Conservation (phyloP, 2,329 filamentous ascomycete species). For the Beauveria sp. region DNA sequence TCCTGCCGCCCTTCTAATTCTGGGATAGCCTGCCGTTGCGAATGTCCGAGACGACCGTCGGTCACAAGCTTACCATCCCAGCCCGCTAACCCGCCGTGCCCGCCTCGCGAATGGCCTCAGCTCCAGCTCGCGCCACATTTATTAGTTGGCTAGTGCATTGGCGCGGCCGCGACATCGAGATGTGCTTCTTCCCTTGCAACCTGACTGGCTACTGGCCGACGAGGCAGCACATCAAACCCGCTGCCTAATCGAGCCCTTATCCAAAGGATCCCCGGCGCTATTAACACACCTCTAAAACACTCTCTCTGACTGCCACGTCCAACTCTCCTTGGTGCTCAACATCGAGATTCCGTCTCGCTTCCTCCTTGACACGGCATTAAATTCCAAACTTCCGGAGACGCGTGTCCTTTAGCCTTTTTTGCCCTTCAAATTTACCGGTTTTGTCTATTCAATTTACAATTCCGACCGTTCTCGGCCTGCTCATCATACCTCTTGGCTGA, state of each 20-base stretch:
- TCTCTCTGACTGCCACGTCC: background rate
- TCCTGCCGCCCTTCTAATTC: too few relatives aligned
- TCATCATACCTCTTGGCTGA: background rate
- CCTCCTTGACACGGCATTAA: background rate
- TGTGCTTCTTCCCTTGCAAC: background rate
- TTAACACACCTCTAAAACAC: background rate
- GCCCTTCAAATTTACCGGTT: background rate
- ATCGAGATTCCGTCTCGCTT: background rate
- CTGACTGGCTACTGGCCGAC: background rate
- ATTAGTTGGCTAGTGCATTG: background rate
- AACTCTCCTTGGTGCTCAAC: background rate
- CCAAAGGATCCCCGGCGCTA: background rate
- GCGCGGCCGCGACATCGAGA: constrained; percentile 1
- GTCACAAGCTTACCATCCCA: background rate
- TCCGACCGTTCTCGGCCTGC: background rate
- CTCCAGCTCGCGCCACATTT: constrained; percentile 5
- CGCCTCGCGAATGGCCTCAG: background rate
- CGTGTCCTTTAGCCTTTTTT: background rate
- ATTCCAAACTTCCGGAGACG: background rate
- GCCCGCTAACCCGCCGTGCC: background rate
- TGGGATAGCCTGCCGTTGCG: too few relatives aligned
- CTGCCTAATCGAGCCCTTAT: background rate
- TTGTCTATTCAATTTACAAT: background rate
- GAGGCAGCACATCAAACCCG: background rate
- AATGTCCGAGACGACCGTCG: background rate